A percentile compares a stretch with the other conserved stretches of the same genome.
phyloP scores from a whole-genome alignment of 2,329 filamentous ascomycete genomes.

The Pseudogymnoascus sp. region DNA sequence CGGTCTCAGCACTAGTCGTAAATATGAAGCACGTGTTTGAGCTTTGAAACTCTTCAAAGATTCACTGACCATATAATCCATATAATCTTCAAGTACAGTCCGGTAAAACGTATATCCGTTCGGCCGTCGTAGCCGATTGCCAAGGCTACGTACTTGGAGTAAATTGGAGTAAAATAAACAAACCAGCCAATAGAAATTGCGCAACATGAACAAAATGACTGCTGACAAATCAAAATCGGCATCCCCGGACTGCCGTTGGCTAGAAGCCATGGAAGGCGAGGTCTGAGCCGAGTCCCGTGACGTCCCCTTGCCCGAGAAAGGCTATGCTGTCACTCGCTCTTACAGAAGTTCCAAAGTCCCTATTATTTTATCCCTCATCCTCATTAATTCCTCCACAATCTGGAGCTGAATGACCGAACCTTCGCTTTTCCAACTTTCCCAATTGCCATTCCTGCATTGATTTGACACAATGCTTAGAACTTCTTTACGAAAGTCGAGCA shows the following conservation, averaged over 20 bases:
- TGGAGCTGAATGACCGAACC: constrained; percentile 8
- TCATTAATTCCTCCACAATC: constrained; percentile 3
- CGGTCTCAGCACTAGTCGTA: not conserved
- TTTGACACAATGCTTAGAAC: constrained; percentile 61
- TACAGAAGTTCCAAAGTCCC: not conserved
- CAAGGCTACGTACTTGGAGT: constrained; percentile 9
- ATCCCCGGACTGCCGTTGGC: not conserved
- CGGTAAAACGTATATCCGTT: constrained; percentile 5
- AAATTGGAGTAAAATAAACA: constrained; percentile 3
- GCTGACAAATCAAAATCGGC: not conserved
- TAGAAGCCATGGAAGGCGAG: not conserved
- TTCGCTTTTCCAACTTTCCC: constrained; percentile 12
- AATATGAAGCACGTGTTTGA: constrained; percentile 8
- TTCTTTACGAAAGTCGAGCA: constrained; percentile 56
- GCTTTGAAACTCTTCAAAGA: not conserved
- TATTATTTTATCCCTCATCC: constrained; percentile 6
- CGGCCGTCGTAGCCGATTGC: constrained; percentile 3
- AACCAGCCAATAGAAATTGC: not conserved
- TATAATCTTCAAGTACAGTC: constrained; percentile 3
- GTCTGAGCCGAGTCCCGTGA: constrained; percentile 5
- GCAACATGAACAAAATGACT: not conserved
- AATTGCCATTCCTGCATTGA: constrained; percentile 27
- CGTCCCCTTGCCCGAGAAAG: not conserved
- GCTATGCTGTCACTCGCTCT: not conserved
- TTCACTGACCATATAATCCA: not conserved